Conservation (phyloP, 768 basidiomycete genomes). For the Peribolospora kevripleyi region DNA sequence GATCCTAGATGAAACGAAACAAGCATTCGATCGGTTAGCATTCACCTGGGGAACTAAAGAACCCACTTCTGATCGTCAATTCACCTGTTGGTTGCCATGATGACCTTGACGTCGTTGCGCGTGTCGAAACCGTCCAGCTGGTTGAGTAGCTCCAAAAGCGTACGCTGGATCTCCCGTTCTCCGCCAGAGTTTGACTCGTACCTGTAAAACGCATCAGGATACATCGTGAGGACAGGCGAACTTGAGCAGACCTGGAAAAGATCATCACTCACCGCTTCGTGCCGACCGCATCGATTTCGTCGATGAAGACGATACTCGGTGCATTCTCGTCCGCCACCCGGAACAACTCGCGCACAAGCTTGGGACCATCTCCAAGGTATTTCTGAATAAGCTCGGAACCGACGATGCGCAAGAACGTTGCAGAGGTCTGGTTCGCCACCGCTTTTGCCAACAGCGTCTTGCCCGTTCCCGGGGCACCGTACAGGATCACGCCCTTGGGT, state of each 20-base stretch:
- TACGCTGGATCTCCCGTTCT: constrained; percentile 95
- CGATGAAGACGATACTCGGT: constrained; percentile 96
- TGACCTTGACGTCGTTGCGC: constrained; percentile 97
- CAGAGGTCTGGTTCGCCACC: constrained; percentile 92
- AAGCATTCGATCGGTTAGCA: background rate
- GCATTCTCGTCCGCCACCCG: constrained; percentile 92
- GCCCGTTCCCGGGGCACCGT: constrained; percentile 93
- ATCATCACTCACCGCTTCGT: constrained; percentile 58
- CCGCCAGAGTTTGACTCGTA: constrained; percentile 98
- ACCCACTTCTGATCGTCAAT: background rate
- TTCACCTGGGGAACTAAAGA: background rate
- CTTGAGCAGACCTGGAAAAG: constrained; percentile 2
- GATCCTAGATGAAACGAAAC: constrained; percentile 28
- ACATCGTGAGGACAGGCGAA: background rate
- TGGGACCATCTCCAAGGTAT: constrained; percentile 95
- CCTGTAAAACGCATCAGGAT: constrained; percentile 21
- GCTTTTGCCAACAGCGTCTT: constrained; percentile 96
- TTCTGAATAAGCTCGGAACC: constrained; percentile 98
- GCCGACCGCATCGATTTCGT: constrained; percentile 95
- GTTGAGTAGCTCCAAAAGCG: constrained; percentile 94
- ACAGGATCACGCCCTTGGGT: constrained; percentile 98
- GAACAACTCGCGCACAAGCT: constrained; percentile 91
- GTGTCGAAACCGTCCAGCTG: constrained; percentile 99
- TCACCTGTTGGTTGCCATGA: constrained; percentile 84
- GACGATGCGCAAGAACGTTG: constrained; percentile 89